Evolutionary conservation across 176 grass and related monocot genomes (phyloP).

Genomic region (Oryza australiensis): DNA sequence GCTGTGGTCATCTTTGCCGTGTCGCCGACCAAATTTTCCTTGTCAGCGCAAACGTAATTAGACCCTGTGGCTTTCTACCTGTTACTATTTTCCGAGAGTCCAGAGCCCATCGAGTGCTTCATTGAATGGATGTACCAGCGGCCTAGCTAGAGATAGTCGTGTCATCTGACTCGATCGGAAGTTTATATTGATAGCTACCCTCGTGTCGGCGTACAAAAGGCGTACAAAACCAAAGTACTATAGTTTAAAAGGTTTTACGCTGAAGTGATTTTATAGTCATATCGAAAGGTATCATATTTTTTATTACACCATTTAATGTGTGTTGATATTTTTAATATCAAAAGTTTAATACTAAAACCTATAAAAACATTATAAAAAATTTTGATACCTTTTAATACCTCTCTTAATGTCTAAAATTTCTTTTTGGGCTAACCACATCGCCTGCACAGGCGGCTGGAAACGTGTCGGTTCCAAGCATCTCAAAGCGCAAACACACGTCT

Average conservation of each 20-base stretch:
- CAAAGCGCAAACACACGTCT: background rate
- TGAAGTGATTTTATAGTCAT: too few relatives aligned
- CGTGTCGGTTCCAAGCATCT: background rate
- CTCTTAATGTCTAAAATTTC: too few relatives aligned
- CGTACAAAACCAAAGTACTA: background rate
- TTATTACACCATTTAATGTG: too few relatives aligned
- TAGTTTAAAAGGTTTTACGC: too few relatives aligned
- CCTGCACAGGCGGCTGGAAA: background rate
- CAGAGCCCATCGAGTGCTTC: background rate
- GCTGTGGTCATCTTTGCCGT: conserved; percentile 1
- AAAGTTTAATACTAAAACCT: too few relatives aligned
- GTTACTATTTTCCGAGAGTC: background rate
- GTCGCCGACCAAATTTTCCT: background rate
- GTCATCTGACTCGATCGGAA: background rate
- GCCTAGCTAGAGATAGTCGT: background rate
- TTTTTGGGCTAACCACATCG: background rate
- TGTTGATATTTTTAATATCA: too few relatives aligned
- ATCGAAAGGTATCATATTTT: too few relatives aligned
- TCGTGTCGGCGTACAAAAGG: background rate
- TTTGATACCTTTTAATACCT: too few relatives aligned
- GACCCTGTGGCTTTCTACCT: conserved; percentile 5
- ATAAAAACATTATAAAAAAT: too few relatives aligned
- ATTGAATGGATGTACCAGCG: background rate
- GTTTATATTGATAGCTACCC: background rate
- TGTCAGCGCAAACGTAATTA: conserved; percentile 36